phyloP scores from a whole-genome alignment of 148 eudicot species.

The Spergularia marina region DNA sequence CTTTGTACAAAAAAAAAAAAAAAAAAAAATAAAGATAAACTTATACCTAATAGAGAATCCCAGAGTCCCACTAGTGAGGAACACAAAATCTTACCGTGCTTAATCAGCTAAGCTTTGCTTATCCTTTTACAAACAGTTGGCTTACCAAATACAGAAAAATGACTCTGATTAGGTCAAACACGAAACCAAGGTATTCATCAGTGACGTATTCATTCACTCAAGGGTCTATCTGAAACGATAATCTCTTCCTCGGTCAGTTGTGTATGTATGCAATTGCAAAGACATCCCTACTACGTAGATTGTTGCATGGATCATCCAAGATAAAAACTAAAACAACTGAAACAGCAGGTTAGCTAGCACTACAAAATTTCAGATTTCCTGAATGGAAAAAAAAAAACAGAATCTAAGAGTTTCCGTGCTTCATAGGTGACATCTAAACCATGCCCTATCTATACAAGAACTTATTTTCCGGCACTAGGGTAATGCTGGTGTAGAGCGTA shows the following conservation, averaged over 20 bases:
- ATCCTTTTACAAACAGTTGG: constrained; percentile 20
- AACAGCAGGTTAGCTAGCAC: too few relatives aligned
- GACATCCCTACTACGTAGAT: neutral
- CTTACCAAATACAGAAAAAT: constrained; percentile 8
- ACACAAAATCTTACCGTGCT: neutral
- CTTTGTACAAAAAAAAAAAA: neutral
- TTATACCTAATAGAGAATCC: constrained; percentile 16
- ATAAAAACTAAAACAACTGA: neutral
- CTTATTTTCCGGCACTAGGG: neutral
- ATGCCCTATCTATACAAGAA: neutral
- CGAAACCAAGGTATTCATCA: neutral
- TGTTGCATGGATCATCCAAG: neutral
- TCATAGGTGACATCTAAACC: neutral
- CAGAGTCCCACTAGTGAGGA: constrained; percentile 20
- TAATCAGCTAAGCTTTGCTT: neutral
- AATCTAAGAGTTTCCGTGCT: neutral
- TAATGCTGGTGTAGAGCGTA: neutral
- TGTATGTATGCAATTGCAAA: too few relatives aligned
- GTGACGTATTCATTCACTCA: neutral
- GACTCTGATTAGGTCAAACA: constrained; percentile 1
- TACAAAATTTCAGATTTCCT: too few relatives aligned
- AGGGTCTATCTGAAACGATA: neutral
- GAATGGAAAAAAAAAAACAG: too few relatives aligned
- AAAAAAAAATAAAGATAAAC: neutral
- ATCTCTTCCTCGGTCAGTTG: neutral